Evolutionary conservation across 2,329 filamentous ascomycete genomes (phyloP).

Genomic region (Ophiognomonia clavigignenti-juglandacearum): DNA sequence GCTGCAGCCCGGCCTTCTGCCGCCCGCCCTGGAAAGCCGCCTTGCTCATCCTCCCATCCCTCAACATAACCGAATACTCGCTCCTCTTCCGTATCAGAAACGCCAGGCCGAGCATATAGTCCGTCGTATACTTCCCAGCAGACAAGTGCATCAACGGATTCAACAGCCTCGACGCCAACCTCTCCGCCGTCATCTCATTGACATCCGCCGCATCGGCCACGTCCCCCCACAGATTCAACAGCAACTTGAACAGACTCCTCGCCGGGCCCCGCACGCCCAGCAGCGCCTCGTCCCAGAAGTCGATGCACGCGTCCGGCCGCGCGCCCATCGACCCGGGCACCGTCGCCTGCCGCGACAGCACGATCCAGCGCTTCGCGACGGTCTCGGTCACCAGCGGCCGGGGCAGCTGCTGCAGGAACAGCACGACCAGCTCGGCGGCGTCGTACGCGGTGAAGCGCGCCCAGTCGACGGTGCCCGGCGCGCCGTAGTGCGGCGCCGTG

Average conservation of each 20-base stretch:
- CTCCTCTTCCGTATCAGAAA: constrained; percentile 38
- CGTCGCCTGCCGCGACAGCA: constrained; percentile 35
- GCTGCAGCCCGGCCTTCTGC: not conserved
- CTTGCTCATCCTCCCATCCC: constrained; percentile 24
- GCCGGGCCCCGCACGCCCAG: constrained; percentile 32
- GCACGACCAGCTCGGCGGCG: constrained; percentile 34
- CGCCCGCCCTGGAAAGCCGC: constrained; percentile 18
- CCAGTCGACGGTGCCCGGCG: constrained; percentile 28
- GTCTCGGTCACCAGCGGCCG: constrained; percentile 33
- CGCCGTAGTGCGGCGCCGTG: constrained; percentile 31
- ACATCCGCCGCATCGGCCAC: constrained; percentile 31
- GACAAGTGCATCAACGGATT: constrained; percentile 35
- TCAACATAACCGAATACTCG: constrained; percentile 33
- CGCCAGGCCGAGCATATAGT: constrained; percentile 37
- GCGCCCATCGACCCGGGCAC: constrained; percentile 27
- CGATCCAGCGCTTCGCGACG: constrained; percentile 34
- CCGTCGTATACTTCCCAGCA: constrained; percentile 29
- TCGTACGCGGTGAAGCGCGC: constrained; percentile 33
- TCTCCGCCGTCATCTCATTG: constrained; percentile 40
- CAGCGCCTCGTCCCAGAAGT: constrained; percentile 43
- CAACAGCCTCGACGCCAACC: constrained; percentile 32
- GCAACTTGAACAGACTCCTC: constrained; percentile 35
- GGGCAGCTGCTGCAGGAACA: constrained; percentile 34
- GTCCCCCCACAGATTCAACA: constrained; percentile 39
- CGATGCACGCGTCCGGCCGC: constrained; percentile 36